Conservation (phyloP, 495 filamentous ascomycete genomes). For the Talaromyces liani region DNA sequence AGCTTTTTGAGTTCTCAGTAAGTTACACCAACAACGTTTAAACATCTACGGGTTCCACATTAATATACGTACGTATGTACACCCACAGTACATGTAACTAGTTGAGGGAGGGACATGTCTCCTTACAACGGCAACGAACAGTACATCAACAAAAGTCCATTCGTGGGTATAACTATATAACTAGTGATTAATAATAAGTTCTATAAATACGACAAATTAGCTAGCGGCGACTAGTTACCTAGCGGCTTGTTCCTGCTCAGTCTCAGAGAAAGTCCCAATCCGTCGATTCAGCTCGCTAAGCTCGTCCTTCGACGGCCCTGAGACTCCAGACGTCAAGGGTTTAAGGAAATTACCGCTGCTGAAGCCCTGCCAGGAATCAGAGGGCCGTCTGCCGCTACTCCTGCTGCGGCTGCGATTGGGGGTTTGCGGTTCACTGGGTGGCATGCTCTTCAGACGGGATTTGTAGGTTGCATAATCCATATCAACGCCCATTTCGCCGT, state of each 20-base stretch:
- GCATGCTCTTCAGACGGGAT: conserved; percentile 23
- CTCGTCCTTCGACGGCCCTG: conserved; percentile 4
- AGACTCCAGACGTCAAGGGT: conserved; percentile 9
- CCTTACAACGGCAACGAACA: not conserved
- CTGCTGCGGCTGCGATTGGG: conserved; percentile 61
- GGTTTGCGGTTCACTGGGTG: conserved; percentile 31
- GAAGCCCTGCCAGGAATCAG: conserved; percentile 1
- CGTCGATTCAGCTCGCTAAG: conserved; percentile 7
- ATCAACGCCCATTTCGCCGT: conserved; percentile 13
- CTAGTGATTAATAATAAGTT: not conserved
- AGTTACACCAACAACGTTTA: not conserved
- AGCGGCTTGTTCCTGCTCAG: not conserved
- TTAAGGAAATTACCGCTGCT: conserved; percentile 7
- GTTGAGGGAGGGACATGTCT: not conserved
- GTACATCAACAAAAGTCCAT: not conserved
- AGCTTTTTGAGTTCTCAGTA: not conserved
- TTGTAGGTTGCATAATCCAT: conserved; percentile 20
- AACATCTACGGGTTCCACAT: not conserved
- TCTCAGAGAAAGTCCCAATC: conserved; percentile 12
- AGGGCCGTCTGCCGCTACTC: not conserved
- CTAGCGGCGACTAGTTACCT: not conserved
- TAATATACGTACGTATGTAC: not conserved
- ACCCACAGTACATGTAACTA: too few relatives aligned
- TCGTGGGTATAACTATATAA: not conserved
- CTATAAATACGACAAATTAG: not conserved